Evolutionary conservation across 352 stramenopile species (phyloP).

Genomic region (Phytophthora rubi): DNA sequence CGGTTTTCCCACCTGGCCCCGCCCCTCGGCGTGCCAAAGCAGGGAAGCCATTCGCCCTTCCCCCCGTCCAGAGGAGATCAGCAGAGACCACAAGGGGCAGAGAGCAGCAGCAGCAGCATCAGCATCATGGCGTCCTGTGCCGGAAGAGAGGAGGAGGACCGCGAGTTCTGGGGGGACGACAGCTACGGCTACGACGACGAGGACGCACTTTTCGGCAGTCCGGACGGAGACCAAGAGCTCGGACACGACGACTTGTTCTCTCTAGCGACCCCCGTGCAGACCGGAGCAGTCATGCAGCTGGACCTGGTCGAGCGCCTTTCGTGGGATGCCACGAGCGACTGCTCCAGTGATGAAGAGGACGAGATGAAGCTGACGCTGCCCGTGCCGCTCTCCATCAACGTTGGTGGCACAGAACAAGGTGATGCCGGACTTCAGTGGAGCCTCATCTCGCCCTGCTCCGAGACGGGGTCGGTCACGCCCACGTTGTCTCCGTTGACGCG

Average conservation of each 20-base stretch:
- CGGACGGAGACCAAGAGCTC: conserved; percentile 18
- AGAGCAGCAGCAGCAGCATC: background rate
- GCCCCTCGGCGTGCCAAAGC: conserved; percentile 7
- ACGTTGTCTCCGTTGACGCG: conserved; percentile 27
- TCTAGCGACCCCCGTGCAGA: conserved; percentile 11
- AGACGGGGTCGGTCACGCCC: conserved; percentile 11
- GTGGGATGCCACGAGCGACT: conserved; percentile 34
- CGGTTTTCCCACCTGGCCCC: conserved; percentile 24
- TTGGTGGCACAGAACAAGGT: background rate
- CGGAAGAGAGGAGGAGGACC: conserved; percentile 22
- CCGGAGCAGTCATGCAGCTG: background rate
- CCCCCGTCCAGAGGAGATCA: conserved; percentile 13
- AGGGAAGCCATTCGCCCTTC: conserved; percentile 30
- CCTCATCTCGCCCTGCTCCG: conserved; percentile 66
- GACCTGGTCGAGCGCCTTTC: conserved; percentile 34
- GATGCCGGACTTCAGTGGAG: conserved; percentile 36
- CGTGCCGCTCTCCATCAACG: conserved; percentile 19
- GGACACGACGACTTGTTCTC: conserved; percentile 24
- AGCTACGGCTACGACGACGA: conserved; percentile 33
- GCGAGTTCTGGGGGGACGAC: conserved; percentile 14
- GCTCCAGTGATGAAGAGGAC: conserved; percentile 19
- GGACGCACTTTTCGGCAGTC: conserved; percentile 31
- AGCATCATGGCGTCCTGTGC: conserved; percentile 37
- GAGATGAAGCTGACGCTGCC: conserved; percentile 16
- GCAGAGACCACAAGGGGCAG: background rate